A percentile compares a stretch with the other conserved stretches of the same genome.
These are phyloP conservation scores for Nakazawaea ernobii DNA, from an alignment of 805 yeast genomes.

Conservation along the genomic window DNA sequence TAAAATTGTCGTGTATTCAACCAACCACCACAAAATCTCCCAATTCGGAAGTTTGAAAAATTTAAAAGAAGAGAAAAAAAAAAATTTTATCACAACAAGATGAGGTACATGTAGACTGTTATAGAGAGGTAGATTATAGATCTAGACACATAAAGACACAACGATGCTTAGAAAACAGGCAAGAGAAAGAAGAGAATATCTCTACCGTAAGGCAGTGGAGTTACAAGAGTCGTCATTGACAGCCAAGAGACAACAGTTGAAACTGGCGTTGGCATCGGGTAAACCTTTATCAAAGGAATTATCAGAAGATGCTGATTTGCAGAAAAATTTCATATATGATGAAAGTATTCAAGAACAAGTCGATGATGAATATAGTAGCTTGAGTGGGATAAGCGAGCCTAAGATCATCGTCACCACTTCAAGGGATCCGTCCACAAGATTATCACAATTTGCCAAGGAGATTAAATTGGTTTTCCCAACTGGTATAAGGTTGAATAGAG, in stretches of 20 bases:
- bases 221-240: constrained; percentile 83
- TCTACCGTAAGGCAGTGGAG: constrained; percentile 83
- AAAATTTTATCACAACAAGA: background rate
- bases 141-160: too few relatives aligned
- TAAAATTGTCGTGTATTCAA: constrained; percentile 4
- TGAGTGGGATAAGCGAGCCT: constrained; percentile 88
- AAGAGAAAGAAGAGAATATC: constrained; percentile 90
- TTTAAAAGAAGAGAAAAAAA: background rate
- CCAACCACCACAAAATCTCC: too few relatives aligned
- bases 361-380: constrained; percentile 88
- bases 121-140: background rate
- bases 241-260: constrained; percentile 80
- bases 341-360: constrained; percentile 64
- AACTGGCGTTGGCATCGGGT: constrained; percentile 87
- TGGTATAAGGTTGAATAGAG: constrained; percentile 84
- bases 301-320: constrained; percentile 79
- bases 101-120: background rate
- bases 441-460: constrained; percentile 91
- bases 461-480: constrained; percentile 86
- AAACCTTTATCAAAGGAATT: constrained; percentile 85
- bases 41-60: background rate
- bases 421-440: constrained; percentile 79
- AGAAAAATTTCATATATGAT: constrained; percentile 80
- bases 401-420: constrained; percentile 89
- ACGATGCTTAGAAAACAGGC: constrained; percentile 84